A percentile compares a stretch with the other conserved stretches of the same genome.
Evolutionary conservation across 2,329 filamentous ascomycete genomes (phyloP).

Genomic region (Cercospora citrullina): DNA sequence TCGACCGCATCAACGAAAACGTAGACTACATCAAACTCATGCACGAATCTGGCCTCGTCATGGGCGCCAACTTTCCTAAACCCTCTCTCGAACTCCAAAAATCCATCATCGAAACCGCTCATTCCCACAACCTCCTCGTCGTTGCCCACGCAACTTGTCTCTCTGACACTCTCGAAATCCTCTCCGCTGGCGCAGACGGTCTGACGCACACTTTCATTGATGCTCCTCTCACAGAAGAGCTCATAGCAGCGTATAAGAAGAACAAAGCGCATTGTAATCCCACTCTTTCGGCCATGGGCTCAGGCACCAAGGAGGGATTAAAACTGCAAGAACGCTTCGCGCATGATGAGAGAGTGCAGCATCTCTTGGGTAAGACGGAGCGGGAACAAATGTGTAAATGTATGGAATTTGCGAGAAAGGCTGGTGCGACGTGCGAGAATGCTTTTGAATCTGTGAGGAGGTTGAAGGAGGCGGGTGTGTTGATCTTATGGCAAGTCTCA

Average conservation of each 20-base stretch:
- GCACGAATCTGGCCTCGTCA: constrained; percentile 49
- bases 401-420: constrained; percentile 41
- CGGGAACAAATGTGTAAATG: constrained; percentile 44
- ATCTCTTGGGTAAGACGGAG: constrained; percentile 39
- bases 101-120: constrained; percentile 46
- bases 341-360: constrained; percentile 42
- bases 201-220: constrained; percentile 49
- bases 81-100: constrained; percentile 49
- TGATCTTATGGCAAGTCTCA: constrained; percentile 43
- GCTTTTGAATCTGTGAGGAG: constrained; percentile 46
- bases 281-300: constrained; percentile 44
- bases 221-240: constrained; percentile 40
- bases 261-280: constrained; percentile 48
- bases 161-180: constrained; percentile 45
- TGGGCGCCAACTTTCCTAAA: constrained; percentile 27
- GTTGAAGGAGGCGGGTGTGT: constrained; percentile 44
- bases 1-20: constrained; percentile 43
- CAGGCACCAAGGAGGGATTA: constrained; percentile 44
- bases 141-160: constrained; percentile 46
- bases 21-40: constrained; percentile 56
- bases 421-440: constrained; percentile 41
- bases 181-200: constrained; percentile 46
- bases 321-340: constrained; percentile 44
- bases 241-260: constrained; percentile 46
- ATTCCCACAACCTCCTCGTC: constrained; percentile 40